A percentile compares a stretch with the other conserved stretches of the same genome.
phyloP scores from a whole-genome alignment of 2,329 filamentous ascomycete species.

The Fusarium chaquense region DNA sequence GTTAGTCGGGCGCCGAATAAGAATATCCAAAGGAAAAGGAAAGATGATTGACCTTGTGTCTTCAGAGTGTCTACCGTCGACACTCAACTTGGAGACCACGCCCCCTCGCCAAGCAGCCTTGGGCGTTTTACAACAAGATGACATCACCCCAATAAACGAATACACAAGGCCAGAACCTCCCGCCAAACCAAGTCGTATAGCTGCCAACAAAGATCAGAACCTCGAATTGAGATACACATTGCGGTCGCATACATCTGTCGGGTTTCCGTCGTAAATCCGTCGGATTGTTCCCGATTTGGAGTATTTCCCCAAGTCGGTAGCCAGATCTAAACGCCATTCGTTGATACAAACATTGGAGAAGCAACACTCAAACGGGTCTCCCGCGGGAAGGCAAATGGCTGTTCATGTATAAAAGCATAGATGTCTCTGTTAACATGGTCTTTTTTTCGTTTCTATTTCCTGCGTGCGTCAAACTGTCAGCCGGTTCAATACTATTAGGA shows the following conservation, averaged over 20 bases:
- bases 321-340: constrained; percentile 36
- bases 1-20: constrained; percentile 30
- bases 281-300: constrained; percentile 33
- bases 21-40: constrained; percentile 40
- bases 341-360: constrained; percentile 16
- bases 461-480: constrained; percentile 6
- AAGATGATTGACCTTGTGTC: constrained; percentile 25
- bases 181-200: constrained; percentile 18
- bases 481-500: neutral
- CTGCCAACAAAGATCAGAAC: constrained; percentile 21
- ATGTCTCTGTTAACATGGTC: neutral
- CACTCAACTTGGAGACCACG: neutral
- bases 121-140: constrained; percentile 17
- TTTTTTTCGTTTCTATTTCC: neutral
- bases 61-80: constrained; percentile 3
- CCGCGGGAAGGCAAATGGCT: constrained; percentile 25
- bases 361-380: neutral
- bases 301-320: constrained; percentile 17
- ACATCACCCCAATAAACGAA: neutral
- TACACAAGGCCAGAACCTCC: neutral
- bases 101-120: neutral
- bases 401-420: constrained; percentile 36
- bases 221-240: constrained; percentile 22
- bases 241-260: neutral
- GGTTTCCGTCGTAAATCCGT: constrained; percentile 39